Evolutionary conservation across 208 protist genomes (phyloP), one percentile per base, ranked within the genome.

Genomic region (Acanthamoeba triangularis): DNA sequence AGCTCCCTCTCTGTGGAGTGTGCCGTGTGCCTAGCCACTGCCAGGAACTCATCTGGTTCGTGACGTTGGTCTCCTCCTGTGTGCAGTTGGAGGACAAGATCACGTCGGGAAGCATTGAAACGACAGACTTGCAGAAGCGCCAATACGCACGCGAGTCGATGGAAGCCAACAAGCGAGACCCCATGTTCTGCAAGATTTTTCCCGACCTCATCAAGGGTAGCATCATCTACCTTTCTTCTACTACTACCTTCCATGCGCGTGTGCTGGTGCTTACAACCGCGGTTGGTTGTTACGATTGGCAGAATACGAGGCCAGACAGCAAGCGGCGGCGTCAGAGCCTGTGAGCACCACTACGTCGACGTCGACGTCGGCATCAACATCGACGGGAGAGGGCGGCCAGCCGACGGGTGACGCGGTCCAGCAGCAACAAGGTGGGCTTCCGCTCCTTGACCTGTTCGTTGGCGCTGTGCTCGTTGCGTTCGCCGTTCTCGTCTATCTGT

Each of bases 101-200:
- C 35, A 95, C 93, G 52, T 23, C 72, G 44, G 93, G 93, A 7
- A 90, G 74, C 93, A 90, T 95, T 13, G 56, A 88, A 25, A 76
- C 59, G 35, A 95, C 74, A 0, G 59, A 65, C 33, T 0, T 61
- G 16, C 47, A 95, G 76, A 65, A 90, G 47, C 93, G 93, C 49
- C 65, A 90, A 37, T 95, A 67, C 80, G 93, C 93, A 8, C 76
- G 59, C 37, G 54, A 85, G 25, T 91, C 76, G 6, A 85, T 85
- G 76, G 76, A 91, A 74, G 90, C n/a, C 49, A 95, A 95, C 93
- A 85, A 95, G 93, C 7, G 37, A 23, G 80, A 95, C 76, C 52
- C 93, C 74, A 67, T 94, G 54, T 96, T 96, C 69, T 47, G 49
- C n/a, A 95, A 95, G 72, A 91, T 96, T 20, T 96, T 95, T 25